Conservation (phyloP, 2,329 filamentous ascomycete genomes). For the Fusarium musae region DNA sequence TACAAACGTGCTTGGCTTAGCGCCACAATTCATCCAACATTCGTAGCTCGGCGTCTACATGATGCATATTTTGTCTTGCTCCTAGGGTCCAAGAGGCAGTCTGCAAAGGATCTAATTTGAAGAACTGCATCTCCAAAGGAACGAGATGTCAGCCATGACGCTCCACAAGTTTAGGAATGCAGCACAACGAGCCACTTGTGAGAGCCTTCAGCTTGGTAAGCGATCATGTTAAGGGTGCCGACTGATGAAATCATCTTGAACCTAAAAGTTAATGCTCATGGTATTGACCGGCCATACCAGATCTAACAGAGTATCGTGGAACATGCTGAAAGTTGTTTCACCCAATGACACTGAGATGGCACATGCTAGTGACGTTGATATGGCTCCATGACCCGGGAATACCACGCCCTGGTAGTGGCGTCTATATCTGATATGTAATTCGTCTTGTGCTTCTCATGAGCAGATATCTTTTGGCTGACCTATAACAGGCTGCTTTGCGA, state of each 20-base stretch:
- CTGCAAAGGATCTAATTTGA: conserved; percentile 1
- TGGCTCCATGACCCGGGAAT: conserved; percentile 14
- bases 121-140: conserved; percentile 12
- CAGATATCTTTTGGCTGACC: background rate
- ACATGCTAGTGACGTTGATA: conserved; percentile 24
- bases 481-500: conserved; percentile 12
- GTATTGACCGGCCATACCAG: conserved; percentile 13
- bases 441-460: background rate
- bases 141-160: background rate
- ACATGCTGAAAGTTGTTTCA: background rate
- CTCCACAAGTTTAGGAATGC: background rate
- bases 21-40: background rate
- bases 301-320: background rate
- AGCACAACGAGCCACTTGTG: background rate
- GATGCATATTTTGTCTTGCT: background rate
- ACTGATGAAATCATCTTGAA: conserved; percentile 27
- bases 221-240: background rate
- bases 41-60: background rate
- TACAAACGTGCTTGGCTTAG: background rate
- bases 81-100: background rate
- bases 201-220: conserved; percentile 1
- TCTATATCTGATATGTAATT: background rate
- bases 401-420: background rate
- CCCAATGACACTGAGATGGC: background rate
- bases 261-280: conserved; percentile 5